Conservation (phyloP, 495 filamentous ascomycete species). For the Trypethelium eluteriae region DNA sequence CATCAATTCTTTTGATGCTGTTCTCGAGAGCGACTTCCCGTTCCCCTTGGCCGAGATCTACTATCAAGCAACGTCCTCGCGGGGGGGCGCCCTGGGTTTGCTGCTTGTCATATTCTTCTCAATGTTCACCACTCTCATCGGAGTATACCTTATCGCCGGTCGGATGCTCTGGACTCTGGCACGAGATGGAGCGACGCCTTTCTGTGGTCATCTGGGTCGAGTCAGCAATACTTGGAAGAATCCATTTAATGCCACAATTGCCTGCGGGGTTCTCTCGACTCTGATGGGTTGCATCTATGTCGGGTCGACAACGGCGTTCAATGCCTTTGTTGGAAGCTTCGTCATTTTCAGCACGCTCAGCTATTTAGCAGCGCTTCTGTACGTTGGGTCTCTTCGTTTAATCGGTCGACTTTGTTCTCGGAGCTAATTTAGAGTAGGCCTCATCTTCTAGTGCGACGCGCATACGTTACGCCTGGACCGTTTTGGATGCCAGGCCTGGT, state of each 20-base stretch:
- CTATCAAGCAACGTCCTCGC: conserved; percentile 58
- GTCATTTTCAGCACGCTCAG: conserved; percentile 52
- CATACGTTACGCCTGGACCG: conserved; percentile 54
- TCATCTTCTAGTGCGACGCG: conserved; percentile 57
- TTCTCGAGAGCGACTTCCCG: conserved; percentile 55
- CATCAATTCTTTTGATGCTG: conserved; percentile 54
- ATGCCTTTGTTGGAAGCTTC: conserved; percentile 56
- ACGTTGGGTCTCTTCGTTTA: background rate
- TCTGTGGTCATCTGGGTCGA: background rate
- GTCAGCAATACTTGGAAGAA: background rate
- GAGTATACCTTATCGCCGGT: conserved; percentile 62
- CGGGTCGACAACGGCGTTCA: conserved; percentile 43
- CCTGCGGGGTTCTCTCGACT: conserved; percentile 43
- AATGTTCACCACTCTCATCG: conserved; percentile 32
- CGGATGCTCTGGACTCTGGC: conserved; percentile 75
- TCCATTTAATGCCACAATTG: conserved; percentile 47
- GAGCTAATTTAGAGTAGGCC: conserved; percentile 31
- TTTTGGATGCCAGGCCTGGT: conserved; percentile 56
- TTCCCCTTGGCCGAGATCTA: conserved; percentile 60
- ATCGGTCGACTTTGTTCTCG: conserved; percentile 16
- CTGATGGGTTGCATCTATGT: conserved; percentile 47
- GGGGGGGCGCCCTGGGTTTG: conserved; percentile 54
- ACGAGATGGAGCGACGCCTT: conserved; percentile 58
- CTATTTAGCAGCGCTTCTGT: conserved; percentile 33
- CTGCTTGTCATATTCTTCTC: conserved; percentile 29